Conservation (phyloP, 495 filamentous ascomycete genomes). For the Penicillium waksmanii region DNA sequence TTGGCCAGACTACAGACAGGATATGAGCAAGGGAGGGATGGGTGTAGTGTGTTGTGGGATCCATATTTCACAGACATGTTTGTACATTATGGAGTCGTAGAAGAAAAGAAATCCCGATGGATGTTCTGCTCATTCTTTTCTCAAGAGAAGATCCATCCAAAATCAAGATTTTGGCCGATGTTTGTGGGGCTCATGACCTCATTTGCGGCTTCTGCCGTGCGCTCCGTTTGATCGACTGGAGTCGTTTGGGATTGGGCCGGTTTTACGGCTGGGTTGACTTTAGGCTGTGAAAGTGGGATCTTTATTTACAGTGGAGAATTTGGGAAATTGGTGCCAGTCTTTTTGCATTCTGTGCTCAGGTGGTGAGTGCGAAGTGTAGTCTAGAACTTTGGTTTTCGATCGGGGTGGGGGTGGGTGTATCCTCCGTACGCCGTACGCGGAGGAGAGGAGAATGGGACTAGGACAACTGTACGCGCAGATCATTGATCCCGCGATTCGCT, state of each 20-base stretch:
- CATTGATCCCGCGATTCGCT: not conserved
- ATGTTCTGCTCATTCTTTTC: not conserved
- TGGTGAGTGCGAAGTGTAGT: not conserved
- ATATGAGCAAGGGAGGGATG: not conserved
- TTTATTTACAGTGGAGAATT: not conserved
- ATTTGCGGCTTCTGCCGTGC: conserved; percentile 31
- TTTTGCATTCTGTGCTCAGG: not conserved
- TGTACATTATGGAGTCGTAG: too few relatives aligned
- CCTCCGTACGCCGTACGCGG: not conserved
- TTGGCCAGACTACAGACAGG: not conserved
- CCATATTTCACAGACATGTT: too few relatives aligned
- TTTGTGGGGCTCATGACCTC: conserved; percentile 29
- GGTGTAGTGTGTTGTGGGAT: too few relatives aligned
- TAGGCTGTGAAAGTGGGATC: not conserved
- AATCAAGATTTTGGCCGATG: conserved; percentile 27
- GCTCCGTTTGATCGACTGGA: conserved; percentile 28
- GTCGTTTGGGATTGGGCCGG: conserved; percentile 5
- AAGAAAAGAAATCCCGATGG: not conserved
- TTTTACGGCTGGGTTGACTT: not conserved
- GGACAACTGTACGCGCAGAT: not conserved
- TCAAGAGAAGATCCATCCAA: conserved; percentile 2
- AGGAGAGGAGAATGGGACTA: not conserved
- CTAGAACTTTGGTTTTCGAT: not conserved
- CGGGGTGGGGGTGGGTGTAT: not conserved
- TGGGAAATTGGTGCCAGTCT: not conserved